Evolutionary conservation across 1,139 yeast genomes (phyloP).

Genomic region (Candida tropicalis): DNA sequence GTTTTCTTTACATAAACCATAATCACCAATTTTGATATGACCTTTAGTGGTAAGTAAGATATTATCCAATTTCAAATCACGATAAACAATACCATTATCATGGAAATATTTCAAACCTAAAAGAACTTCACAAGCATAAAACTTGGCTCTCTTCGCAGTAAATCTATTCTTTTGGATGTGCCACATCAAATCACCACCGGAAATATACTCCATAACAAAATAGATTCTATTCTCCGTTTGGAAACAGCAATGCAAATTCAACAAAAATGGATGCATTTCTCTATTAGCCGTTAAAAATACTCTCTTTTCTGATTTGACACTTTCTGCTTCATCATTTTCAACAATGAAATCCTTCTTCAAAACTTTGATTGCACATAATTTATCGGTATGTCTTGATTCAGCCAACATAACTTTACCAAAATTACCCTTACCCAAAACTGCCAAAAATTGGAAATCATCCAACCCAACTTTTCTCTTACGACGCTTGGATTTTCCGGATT

Average conservation of each 20-base stretch:
- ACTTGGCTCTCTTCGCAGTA: slow-evolving; percentile 89
- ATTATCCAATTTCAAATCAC: slow-evolving; percentile 95
- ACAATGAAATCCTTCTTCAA: slow-evolving; percentile 93
- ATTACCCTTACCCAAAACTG: slow-evolving; percentile 96
- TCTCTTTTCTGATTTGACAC: slow-evolving; percentile 90
- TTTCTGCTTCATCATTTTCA: slow-evolving; percentile 94
- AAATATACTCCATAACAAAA: slow-evolving; percentile 96
- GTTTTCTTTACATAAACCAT: slow-evolving; percentile 93
- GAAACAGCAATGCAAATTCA: slow-evolving; percentile 91
- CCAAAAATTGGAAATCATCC: slow-evolving; percentile 91
- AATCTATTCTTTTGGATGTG: slow-evolving; percentile 93
- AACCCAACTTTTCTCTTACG: slow-evolving; percentile 77
- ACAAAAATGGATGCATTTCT: slow-evolving; percentile 89
- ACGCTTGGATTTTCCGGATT: slow-evolving; percentile 29
- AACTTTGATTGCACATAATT: slow-evolving; percentile 91
- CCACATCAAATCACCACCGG: slow-evolving; percentile 99
- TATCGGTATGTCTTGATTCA: slow-evolving; percentile 77
- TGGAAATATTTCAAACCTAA: slow-evolving; percentile 91
- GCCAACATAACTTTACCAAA: slow-evolving; percentile 98
- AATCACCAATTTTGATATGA: slow-evolving; percentile 96
- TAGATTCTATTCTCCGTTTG: slow-evolving; percentile 97
- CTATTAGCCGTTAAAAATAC: slow-evolving; percentile 89
- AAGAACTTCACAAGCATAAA: slow-evolving; percentile 94
- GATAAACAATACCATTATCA: slow-evolving; percentile 92
- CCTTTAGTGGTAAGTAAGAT: slow-evolving; percentile 87